Evolutionary conservation across 257 asterid genomes (phyloP), one percentile per base, ranked within the genome.

Genomic region (Paulownia fortunei): DNA sequence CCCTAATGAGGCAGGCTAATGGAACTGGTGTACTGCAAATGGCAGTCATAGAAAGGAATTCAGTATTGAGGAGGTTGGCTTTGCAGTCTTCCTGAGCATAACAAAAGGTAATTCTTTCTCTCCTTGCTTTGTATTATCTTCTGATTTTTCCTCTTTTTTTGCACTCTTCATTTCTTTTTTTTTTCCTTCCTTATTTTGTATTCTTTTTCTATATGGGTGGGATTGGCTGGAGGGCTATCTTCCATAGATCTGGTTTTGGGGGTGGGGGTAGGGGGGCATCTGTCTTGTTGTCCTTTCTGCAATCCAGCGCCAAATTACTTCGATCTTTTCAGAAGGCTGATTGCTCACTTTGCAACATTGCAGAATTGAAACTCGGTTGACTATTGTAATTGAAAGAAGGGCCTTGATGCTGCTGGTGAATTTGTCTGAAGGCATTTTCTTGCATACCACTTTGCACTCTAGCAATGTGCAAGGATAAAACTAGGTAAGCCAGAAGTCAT

Each of bases 21-120:
- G 12, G 12, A 64, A 66, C 54, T 32, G 56, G 19, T 42, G 19
- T 24, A 36, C 69, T 66, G 75, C 46, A 11, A 62, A 72, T 55
- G 26, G 75, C 71, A 52, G 68, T 51, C 69, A 60, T 49, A 19
- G 49, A 59, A 61, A 18, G 72, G 63, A 68, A 73, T 67, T 42
- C 68, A 37, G 36, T 16, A 23, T 73, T 13, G 39, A 65, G 56
- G 65, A 67, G 60, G 56, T 47, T 73, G 58, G 64, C 30, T 67
- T 55, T 67, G 44, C 76, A 2, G 46, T 24, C 36, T 47, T 76
- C 74, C 67, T 61, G 81, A 54, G 69, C 21, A 46, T 64, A 30
- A 68, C 19, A 76, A 59, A 65, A 72, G 85, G 82, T 76, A 19
- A 47, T 34, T 46, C 13, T 44, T 58, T 78, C 62, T 63, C 79